phyloP scores from a whole-genome alignment of 495 filamentous ascomycete species.

The Apodospora peruviana region DNA sequence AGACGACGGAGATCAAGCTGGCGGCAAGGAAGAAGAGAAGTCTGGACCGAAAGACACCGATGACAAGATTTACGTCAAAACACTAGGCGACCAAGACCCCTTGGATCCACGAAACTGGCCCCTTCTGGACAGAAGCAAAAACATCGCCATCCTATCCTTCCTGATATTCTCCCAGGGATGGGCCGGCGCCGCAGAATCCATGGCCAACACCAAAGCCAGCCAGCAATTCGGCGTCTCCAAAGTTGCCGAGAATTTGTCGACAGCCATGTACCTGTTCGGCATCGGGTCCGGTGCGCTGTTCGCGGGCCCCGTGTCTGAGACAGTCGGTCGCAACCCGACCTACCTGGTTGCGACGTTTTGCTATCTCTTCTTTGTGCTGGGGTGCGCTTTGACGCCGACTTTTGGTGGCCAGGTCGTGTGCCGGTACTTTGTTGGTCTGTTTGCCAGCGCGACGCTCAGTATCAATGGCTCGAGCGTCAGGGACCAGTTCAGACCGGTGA shows the following conservation, averaged over 20 bases:
- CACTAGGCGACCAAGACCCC: slow-evolving; percentile 7
- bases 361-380: slow-evolving; percentile 31
- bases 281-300: slow-evolving; percentile 29
- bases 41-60: neutral
- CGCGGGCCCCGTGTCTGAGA: slow-evolving; percentile 30
- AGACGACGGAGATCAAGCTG: neutral
- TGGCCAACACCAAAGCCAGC: slow-evolving; percentile 24
- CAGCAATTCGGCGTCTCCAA: slow-evolving; percentile 22
- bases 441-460: slow-evolving; percentile 24
- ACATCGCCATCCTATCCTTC: slow-evolving; percentile 31
- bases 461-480: slow-evolving; percentile 28
- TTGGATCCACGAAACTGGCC: slow-evolving; percentile 30
- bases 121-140: slow-evolving; percentile 20
- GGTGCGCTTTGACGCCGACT: slow-evolving; percentile 19
- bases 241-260: slow-evolving; percentile 23
- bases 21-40: neutral
- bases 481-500: slow-evolving; percentile 27
- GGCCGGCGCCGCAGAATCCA: slow-evolving; percentile 26
- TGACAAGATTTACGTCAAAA: slow-evolving; percentile 3
- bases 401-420: slow-evolving; percentile 28
- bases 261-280: slow-evolving; percentile 24
- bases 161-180: slow-evolving; percentile 29
- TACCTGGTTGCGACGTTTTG: slow-evolving; percentile 25
- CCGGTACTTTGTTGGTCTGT: slow-evolving; percentile 28
- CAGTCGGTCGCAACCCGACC: slow-evolving; percentile 28